Base-by-base conservation (phyloP, 2,329 filamentous ascomycete genomes). In the Stagonosporopsis cucurbitacearum region DNA sequence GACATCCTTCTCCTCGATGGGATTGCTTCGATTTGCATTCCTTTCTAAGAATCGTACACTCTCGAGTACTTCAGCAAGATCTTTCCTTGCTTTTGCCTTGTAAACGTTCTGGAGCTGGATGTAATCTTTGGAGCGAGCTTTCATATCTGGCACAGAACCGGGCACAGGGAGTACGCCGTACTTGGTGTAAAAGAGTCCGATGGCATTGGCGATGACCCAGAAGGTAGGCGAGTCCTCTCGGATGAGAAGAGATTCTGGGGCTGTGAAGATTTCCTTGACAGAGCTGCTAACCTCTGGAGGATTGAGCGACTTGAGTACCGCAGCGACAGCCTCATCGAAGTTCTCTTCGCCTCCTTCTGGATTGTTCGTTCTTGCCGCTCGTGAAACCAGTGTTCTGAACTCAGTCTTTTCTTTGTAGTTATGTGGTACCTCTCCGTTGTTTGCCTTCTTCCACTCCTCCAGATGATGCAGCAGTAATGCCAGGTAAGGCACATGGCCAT, bases 71-170 rank as follows among this genome's bases (percentile, higher is more conserved):
- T 96, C 89, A 26, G 85, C 84, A 13, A 88, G 80, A 68, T 99
- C 95, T 68, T 84, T 80, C 30, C 89, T 86, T 39, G 95, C 92
- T 75, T 96, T 96, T 20, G 81, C 77, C 77, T 96, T 97, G 84
- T 98, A 99, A 57, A 98, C 86, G 66, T 90, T 94, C 73, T 98
- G 95, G 12, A 99, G 83, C 67, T 88, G 83, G 63, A 99, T 89
- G 78, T 99, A 99, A 59, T 96, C 89, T 52, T 83, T 86, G 3
- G 93, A 96, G 71, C 94, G 86, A 2, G 95, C 92, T 79, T 99
- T 99, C 95, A 99, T 99, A 74, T 99, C 95, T 1, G 96, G 95
- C 1, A 99, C 81, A 3, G 89, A 87, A 12, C 95, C 96, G 0
- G 93, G 89, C 0, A 99, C 81, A 15, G 95, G 95, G 5, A 99